Percentiles rank a stretch among this genome's conserved stretches.
Evolutionary conservation across 176 grass and related monocot species (phyloP).

Genomic region (Oryza punctata): DNA sequence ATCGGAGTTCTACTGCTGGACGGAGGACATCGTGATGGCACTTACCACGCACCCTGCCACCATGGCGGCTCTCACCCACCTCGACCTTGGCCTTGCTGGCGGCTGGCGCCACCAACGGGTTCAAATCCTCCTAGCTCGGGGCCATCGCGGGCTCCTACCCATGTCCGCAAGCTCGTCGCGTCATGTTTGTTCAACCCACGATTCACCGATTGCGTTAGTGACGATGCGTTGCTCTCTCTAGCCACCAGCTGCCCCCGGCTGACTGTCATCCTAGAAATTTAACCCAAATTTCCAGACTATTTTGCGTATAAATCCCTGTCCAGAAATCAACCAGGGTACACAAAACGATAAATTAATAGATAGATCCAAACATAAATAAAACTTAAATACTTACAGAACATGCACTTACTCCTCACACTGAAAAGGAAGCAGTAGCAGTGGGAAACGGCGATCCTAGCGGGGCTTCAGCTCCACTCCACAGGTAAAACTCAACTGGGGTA

Average conservation of each 20-base stretch:
- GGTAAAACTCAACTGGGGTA: no score
- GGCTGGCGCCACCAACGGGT: conserved; percentile 83
- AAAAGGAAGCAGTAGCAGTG: no score
- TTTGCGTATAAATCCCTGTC: no score
- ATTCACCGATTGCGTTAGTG: conserved; percentile 65
- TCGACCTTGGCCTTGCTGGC: conserved; percentile 80
- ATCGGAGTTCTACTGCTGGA: conserved; percentile 98
- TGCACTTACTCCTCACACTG: no score
- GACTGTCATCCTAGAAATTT: no score
- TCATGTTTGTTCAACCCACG: conserved; percentile 87
- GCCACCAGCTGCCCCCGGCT: conserved; percentile 63
- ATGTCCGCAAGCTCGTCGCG: conserved; percentile 55
- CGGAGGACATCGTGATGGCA: conserved; percentile 72
- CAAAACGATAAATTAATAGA: no score
- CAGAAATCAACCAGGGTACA: no score
- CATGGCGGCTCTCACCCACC: conserved; percentile 50
- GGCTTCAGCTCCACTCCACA: no score
- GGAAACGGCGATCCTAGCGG: no score
- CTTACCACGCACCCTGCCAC: conserved; percentile 46
- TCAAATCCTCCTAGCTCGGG: conserved; percentile 63
- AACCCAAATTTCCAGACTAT: no score
- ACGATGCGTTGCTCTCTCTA: conserved; percentile 56
- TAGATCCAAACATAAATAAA: no score
- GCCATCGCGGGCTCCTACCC: conserved; percentile 64
- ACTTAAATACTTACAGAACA: no score